Evolutionary conservation across 2,329 filamentous ascomycete species (phyloP).

Genomic region (Dothistroma pini): DNA sequence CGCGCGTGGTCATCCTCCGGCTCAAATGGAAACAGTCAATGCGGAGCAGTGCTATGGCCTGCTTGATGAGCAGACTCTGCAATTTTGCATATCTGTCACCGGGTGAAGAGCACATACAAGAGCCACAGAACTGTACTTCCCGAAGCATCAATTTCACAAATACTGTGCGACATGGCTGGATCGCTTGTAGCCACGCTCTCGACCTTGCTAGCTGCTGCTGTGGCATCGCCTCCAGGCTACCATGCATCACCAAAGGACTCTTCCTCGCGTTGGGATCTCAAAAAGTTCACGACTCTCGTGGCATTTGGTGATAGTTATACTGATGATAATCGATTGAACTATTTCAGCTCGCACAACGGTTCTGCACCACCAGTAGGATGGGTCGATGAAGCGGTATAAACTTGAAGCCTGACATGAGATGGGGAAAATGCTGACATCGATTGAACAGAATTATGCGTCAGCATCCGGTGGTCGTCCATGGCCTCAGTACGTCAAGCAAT

Average conservation of each 20-base stretch:
- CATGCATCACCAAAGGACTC: not conserved
- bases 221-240: not conserved
- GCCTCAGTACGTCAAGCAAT: slow-evolving; percentile 62
- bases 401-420: not conserved
- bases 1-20: not conserved
- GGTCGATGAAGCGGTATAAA: slow-evolving; percentile 44
- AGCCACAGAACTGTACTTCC: not conserved
- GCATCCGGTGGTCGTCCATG: slow-evolving; percentile 65
- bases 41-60: not conserved
- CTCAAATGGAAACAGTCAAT: not conserved
- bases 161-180: not conserved
- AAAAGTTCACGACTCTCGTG: slow-evolving; percentile 59
- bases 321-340: slow-evolving; percentile 64
- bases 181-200: not conserved
- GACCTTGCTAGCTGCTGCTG: not conserved
- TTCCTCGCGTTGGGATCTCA: slow-evolving; percentile 37
- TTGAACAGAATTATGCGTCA: slow-evolving; percentile 42
- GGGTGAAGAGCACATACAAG: not conserved
- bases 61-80: not conserved
- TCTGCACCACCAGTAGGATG: slow-evolving; percentile 61
- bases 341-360: slow-evolving; percentile 58
- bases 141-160: not conserved
- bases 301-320: slow-evolving; percentile 70
- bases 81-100: not conserved
- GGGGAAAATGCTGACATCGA: not conserved